Evolutionary conservation across 2,329 filamentous ascomycete species (phyloP), one percentile per base, ranked within the genome.

Genomic region (Hypoxylon sp.): DNA sequence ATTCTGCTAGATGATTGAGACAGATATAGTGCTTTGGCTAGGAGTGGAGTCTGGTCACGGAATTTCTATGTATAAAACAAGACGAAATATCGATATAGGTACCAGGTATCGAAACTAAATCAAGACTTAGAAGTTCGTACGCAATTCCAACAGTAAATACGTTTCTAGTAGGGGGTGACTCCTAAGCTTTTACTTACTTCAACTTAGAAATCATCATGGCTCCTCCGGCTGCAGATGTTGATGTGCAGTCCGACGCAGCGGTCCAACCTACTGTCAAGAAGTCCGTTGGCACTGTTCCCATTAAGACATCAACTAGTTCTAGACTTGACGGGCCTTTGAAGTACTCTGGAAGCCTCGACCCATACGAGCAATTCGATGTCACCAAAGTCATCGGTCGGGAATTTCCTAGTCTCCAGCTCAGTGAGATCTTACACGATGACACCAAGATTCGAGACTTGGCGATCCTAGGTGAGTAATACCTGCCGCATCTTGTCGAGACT

Each of bases 311-410:
- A 82, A 78, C n/a, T 77, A 68, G 19, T 80, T 81, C 71, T 80
- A 81, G 46, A 81, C 74, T 72, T 12, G 58, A 27, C 78, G 69
- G 67, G 55, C 79, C 80, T 19, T 74, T 83, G 55, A 74, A 75
- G 64, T 81, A 80, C 69, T 77, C 78, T 32, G 81, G 81, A 46
- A 77, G 75, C 19, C 77, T 84, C 3, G 80, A 83, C 27, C 70
- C 68, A 8, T 80, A 79, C 69, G 72, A 76, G 37, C 75, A 79
- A 47, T 74, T 75, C 45, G 78, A 78, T 60, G 47, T 76, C 16
- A 78, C 77, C 1, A 77, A 76, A 14, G 71, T 74, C 16, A 76
- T 79, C 39, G 78, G 77, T 14, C 73, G 75, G 11, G 77, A 79
- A 60, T 78, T 74, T 50, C 69, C 70, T 30, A 72, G 71, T 12